Percentiles rank a stretch among this genome's conserved stretches.
phyloP scores from a whole-genome alignment of 202 grass and related monocot species.

The Cymbopogon flexuosus region DNA sequence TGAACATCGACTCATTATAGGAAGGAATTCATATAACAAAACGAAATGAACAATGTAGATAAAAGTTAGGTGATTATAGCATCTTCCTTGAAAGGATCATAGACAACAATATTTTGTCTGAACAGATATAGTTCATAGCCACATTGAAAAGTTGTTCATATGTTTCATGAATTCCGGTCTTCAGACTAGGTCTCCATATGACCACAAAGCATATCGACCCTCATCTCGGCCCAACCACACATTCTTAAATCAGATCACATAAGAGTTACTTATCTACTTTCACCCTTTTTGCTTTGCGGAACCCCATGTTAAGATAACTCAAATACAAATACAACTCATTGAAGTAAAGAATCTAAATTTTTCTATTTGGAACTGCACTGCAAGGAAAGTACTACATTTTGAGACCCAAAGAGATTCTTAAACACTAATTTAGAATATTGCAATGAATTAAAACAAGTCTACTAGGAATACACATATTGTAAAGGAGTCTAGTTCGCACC shows the following conservation, averaged over 20 bases:
- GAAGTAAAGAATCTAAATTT: not conserved
- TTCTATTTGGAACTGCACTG: not conserved
- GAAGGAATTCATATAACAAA: not conserved
- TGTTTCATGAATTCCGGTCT: not conserved
- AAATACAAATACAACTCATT: not conserved
- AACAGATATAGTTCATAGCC: not conserved
- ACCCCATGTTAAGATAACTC: not conserved
- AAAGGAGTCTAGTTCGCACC: not conserved
- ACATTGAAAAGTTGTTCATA: not conserved
- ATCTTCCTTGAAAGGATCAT: not conserved
- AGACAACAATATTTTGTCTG: not conserved
- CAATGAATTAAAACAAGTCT: not conserved
- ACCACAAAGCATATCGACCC: not conserved
- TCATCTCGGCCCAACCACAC: not conserved
- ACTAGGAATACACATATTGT: not conserved
- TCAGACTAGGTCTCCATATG: not conserved
- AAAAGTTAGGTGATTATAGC: not conserved
- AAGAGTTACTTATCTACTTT: not conserved
- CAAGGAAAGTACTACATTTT: not conserved
- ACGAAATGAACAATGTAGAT: not conserved
- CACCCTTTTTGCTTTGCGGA: not conserved
- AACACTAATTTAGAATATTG: not conserved
- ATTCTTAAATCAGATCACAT: not conserved
- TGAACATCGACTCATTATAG: not conserved
- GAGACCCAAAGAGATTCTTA: not conserved